Base-by-base conservation (phyloP, 345 rosid species). In the Garcia nutans region DNA sequence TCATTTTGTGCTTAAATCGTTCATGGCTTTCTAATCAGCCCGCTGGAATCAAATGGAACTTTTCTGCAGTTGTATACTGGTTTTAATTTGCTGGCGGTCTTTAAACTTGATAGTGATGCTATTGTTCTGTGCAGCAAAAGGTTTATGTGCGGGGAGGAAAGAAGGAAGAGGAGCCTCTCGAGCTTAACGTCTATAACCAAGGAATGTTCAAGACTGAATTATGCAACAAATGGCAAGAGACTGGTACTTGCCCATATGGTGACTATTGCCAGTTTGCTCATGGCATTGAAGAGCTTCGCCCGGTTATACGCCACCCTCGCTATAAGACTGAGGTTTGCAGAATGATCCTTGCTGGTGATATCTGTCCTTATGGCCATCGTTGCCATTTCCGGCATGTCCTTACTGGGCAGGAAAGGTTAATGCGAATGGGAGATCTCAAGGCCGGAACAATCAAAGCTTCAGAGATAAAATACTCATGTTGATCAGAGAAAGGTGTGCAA, bases 171-270 rank as follows among this genome's bases (percentile, higher is more conserved):
- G 87, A 86, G 77, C 85, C 89, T 7, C 58, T 84, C 52, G 96
- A 90, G 74, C 73, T 88, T 45, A 93, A 94, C 63, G 90, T 87
- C 10, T 90, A 86, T 84, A 89, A 85, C 76, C 97, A 93, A 84
- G 99, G 99, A 70, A 88, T 82, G 97, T 75, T 70, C 75, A 93
- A 92, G 88, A 96, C 98, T 47, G 98, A 96, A 86, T 87, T 96
- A 0, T 93, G 98, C 88, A 91, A 96, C 89, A 96, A 93, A 72
- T 96, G 99, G 99, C 92, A 96, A 82, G 91, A 92, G 87, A 93
- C 90, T 0, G 95, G 97, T n/a, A 65, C 84, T n/a, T 93, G 98
- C 68, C 92, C 93, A 11, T 92, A 93, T 69, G 89, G 87, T 6
- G 86, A 87, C 31, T 83, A 86, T 75, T 96, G 97, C 79, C 97